Evolutionary conservation across 1,139 yeast species (phyloP).

Genomic region (Yamadazyma friedrichii): DNA sequence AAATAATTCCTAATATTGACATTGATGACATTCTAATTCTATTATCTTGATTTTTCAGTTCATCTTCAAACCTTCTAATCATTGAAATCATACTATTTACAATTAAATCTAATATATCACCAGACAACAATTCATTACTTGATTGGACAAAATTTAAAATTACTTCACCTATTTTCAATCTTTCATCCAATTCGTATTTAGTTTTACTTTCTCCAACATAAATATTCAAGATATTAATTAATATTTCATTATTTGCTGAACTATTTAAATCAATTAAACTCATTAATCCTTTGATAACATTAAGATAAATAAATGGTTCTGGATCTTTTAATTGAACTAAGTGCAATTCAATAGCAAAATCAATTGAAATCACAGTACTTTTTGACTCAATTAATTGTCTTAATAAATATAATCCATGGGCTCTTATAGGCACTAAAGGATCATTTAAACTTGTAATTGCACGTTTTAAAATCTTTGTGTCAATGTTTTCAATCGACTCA

Average conservation of each 20-base stretch:
- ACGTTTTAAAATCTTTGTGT: conserved; percentile 32
- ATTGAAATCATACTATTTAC: conserved; percentile 35
- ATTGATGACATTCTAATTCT: conserved; percentile 80
- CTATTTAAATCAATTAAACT: conserved; percentile 50
- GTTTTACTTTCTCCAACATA: conserved; percentile 34
- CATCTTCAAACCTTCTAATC: conserved; percentile 32
- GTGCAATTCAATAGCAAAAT: conserved; percentile 60
- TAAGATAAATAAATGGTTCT: conserved; percentile 85
- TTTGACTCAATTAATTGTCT: conserved; percentile 53
- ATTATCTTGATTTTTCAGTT: conserved; percentile 42
- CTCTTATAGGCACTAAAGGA: conserved; percentile 79
- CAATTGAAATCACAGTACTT: conserved; percentile 51
- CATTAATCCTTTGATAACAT: conserved; percentile 76
- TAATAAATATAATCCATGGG: conserved; percentile 75
- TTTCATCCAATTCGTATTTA: conserved; percentile 52
- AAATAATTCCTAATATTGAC: conserved; percentile 72
- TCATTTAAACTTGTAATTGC: conserved; percentile 74
- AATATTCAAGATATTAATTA: conserved; percentile 38
- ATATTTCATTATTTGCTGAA: conserved; percentile 22
- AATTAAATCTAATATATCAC: conserved; percentile 29
- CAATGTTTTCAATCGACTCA: conserved; percentile 17
- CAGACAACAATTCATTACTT: conserved; percentile 48
- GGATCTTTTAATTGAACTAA: conserved; percentile 66
- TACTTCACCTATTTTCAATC: conserved; percentile 80
- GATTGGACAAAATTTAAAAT: conserved; percentile 56